These are phyloP conservation scores for Cladosporium sp. DNA, from an alignment of 2,329 filamentous ascomycete species.

Conservation along the genomic window DNA sequence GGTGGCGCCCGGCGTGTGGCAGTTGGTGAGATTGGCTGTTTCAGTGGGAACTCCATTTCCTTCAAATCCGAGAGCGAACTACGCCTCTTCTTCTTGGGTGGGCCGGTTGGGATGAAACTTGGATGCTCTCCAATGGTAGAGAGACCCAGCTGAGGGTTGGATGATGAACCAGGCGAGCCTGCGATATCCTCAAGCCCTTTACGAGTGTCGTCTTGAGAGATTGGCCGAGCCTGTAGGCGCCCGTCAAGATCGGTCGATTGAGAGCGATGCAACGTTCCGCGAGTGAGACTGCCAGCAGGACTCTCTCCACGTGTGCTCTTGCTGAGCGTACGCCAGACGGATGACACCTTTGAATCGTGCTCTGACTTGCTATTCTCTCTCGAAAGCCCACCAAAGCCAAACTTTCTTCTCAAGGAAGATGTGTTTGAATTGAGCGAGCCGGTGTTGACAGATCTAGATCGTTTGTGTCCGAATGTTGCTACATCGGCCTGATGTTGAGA, in stretches of 20 bases:
- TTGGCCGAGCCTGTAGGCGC: constrained; percentile 46
- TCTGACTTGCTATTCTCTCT: constrained; percentile 75
- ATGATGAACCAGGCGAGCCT: constrained; percentile 16
- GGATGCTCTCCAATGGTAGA: constrained; percentile 48
- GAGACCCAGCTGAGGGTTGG: constrained; percentile 32
- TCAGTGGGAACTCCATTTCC: constrained; percentile 52
- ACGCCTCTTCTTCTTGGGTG: constrained; percentile 73
- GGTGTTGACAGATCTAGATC: constrained; percentile 55
- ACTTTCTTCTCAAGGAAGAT: constrained; percentile 78
- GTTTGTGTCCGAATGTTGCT: constrained; percentile 36
- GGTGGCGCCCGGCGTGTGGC: constrained; percentile 21
- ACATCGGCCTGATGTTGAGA: constrained; percentile 21
- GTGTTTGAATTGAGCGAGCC: constrained; percentile 81
- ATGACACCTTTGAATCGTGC: constrained; percentile 65
- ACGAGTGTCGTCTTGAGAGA: constrained; percentile 51
- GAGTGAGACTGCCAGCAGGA: constrained; percentile 62
- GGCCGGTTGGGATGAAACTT: constrained; percentile 41
- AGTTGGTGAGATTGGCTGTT: constrained; percentile 20
- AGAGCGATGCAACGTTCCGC: constrained; percentile 63
- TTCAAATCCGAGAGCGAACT: constrained; percentile 89
- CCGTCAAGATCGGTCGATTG: constrained; percentile 72
- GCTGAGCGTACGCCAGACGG: constrained; percentile 83
- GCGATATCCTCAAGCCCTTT: constrained; percentile 38
- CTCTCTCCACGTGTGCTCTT: constrained; percentile 64
- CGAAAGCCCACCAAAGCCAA: constrained; percentile 69